Conservation (phyloP, 2,329 filamentous ascomycete genomes). For the Thermothelomyces thermophilus region DNA sequence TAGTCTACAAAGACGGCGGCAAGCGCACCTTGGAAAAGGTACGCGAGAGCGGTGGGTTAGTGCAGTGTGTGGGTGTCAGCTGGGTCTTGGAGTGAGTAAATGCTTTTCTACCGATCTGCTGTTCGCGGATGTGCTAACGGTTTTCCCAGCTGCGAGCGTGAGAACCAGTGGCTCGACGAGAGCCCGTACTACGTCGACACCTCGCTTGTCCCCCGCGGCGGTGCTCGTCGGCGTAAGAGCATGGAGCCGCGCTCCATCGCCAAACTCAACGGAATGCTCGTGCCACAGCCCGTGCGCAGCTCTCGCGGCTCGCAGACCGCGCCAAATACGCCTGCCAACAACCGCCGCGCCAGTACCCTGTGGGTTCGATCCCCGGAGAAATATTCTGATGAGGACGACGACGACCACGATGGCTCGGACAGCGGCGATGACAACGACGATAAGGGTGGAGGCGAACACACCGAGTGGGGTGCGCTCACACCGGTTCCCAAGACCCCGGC, state of each 20-base stretch:
- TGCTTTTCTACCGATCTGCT: neutral
- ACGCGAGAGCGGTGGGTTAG: slow-evolving; percentile 61
- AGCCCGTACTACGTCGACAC: slow-evolving; percentile 62
- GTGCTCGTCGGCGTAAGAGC: slow-evolving; percentile 66
- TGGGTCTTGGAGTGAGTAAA: slow-evolving; percentile 85
- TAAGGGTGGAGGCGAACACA: slow-evolving; percentile 33
- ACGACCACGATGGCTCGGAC: slow-evolving; percentile 25
- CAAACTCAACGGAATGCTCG: slow-evolving; percentile 60
- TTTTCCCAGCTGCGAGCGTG: slow-evolving; percentile 60
- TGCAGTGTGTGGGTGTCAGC: slow-evolving; percentile 79
- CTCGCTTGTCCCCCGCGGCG: slow-evolving; percentile 59
- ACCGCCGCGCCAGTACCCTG: slow-evolving; percentile 45
- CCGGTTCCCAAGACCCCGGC: slow-evolving; percentile 54
- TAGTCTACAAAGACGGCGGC: slow-evolving; percentile 83
- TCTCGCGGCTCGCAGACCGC: slow-evolving; percentile 35
- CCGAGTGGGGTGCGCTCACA: slow-evolving; percentile 42
- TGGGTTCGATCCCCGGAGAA: slow-evolving; percentile 52
- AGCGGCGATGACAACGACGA: slow-evolving; percentile 34
- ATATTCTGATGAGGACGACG: slow-evolving; percentile 25
- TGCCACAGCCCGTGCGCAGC: slow-evolving; percentile 37
- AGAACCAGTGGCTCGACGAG: slow-evolving; percentile 72
- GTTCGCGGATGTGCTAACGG: slow-evolving; percentile 25
- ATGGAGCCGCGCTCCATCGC: slow-evolving; percentile 70
- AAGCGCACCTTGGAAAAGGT: slow-evolving; percentile 78
- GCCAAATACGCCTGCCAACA: slow-evolving; percentile 39